Conservation (phyloP, 371 early-diverging fungal genomes). For the Mucor mucedo region DNA sequence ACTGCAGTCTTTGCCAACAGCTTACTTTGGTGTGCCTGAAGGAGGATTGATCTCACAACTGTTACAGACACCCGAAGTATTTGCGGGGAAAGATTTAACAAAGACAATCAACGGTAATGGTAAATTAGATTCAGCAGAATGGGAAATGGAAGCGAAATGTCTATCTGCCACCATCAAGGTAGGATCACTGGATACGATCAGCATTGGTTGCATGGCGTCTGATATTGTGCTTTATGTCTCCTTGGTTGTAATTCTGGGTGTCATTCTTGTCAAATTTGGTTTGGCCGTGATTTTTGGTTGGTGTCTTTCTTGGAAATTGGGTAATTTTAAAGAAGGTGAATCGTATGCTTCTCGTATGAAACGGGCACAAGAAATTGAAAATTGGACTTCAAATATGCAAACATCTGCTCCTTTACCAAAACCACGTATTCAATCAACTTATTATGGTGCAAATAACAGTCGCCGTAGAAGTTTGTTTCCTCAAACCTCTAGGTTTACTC, state of each 20-base stretch:
- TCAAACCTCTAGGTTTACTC: constrained; percentile 50
- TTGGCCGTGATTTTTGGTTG: constrained; percentile 82
- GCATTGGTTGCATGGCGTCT: constrained; percentile 75
- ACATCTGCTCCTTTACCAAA: constrained; percentile 39
- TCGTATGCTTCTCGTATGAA: constrained; percentile 59
- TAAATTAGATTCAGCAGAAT: constrained; percentile 18
- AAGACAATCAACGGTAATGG: constrained; percentile 33
- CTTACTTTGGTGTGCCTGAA: constrained; percentile 24
- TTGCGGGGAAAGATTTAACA: constrained; percentile 46
- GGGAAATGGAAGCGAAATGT: constrained; percentile 57
- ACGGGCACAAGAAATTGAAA: constrained; percentile 62
- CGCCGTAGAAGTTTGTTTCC: constrained; percentile 47
- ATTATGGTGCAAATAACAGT: constrained; percentile 10
- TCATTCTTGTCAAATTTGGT: constrained; percentile 70
- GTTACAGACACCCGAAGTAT: constrained; percentile 17
- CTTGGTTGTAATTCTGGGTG: constrained; percentile 64
- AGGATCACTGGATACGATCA: constrained; percentile 70
- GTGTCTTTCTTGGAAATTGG: constrained; percentile 69
- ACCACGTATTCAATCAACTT: constrained; percentile 15
- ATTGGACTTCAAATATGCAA: constrained; percentile 62
- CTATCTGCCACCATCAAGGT: constrained; percentile 68
- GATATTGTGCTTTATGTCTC: constrained; percentile 69
- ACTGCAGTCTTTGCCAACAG: constrained; percentile 37
- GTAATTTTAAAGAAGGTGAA: constrained; percentile 56
- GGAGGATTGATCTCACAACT: constrained; percentile 42